Conservation (phyloP, 2,329 filamentous ascomycete species). For the Cylindrodendrum hubeiense region DNA sequence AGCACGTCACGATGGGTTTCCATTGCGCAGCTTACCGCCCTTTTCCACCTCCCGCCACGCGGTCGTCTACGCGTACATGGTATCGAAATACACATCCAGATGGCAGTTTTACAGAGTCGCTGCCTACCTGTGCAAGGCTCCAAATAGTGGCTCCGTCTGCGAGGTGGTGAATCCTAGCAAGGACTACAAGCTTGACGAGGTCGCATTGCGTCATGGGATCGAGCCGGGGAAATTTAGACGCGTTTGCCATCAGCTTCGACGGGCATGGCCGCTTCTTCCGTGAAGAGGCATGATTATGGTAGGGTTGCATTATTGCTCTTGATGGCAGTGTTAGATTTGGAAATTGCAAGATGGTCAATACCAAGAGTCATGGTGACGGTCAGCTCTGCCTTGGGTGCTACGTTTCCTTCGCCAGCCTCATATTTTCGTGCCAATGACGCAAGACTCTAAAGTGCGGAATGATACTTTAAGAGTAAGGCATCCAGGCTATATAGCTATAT, state of each 20-base stretch:
- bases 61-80: conserved; percentile 55
- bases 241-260: conserved; percentile 44
- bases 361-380: no score
- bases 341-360: no score
- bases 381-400: no score
- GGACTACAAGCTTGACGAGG: conserved; percentile 48
- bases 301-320: no score
- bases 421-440: no score
- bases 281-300: no score
- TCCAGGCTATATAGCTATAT: no score
- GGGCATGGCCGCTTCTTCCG: conserved; percentile 52
- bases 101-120: conserved; percentile 56
- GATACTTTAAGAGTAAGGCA: no score
- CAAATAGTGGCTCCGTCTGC: conserved; percentile 42
- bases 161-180: conserved; percentile 60
- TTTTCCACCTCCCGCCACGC: conserved; percentile 26
- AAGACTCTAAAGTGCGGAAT: no score
- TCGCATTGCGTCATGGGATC: conserved; percentile 54
- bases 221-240: conserved; percentile 47
- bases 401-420: no score
- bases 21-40: no score
- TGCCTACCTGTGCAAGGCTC: conserved; percentile 48
- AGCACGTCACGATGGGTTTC: conserved; percentile 55
- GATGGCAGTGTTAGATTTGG: no score
- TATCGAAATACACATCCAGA: conserved; percentile 57